Percentiles rank a stretch among this genome's conserved stretches.
Evolutionary conservation across 2,329 filamentous ascomycete species (phyloP).

Genomic region (Cordyceps militaris): DNA sequence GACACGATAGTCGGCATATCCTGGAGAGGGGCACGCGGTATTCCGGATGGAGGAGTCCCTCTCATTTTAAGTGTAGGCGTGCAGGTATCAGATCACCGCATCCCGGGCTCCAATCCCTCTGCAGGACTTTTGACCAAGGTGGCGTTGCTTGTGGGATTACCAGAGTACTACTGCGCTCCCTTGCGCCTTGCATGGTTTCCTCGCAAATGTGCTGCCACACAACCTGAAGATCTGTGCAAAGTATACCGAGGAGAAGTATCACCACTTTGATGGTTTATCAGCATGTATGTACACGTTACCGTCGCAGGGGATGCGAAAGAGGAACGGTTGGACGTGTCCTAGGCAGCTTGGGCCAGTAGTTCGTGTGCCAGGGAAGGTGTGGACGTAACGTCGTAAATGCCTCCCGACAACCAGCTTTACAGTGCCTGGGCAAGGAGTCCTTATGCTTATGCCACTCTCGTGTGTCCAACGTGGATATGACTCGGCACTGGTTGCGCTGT

Average conservation of each 20-base stretch:
- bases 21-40: background rate
- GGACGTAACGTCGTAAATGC: slow-evolving; percentile 8
- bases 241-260: background rate
- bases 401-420: background rate
- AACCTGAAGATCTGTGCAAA: background rate
- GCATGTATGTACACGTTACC: background rate
- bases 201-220: background rate
- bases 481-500: background rate
- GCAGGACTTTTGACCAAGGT: slow-evolving; percentile 1
- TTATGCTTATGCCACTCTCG: background rate
- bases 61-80: background rate
- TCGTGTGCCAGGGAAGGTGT: background rate
- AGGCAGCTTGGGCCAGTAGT: slow-evolving; percentile 4
- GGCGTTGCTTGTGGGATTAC: background rate
- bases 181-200: background rate
- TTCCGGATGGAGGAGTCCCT: background rate
- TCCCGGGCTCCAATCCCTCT: background rate
- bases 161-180: background rate
- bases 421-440: background rate
- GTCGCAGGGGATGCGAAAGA: background rate
- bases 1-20: background rate
- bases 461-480: background rate
- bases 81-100: background rate
- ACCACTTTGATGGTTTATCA: background rate
- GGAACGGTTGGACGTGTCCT: background rate